phyloP scores from a whole-genome alignment of 805 yeast species.

The Tetrapisispora fleetii region DNA sequence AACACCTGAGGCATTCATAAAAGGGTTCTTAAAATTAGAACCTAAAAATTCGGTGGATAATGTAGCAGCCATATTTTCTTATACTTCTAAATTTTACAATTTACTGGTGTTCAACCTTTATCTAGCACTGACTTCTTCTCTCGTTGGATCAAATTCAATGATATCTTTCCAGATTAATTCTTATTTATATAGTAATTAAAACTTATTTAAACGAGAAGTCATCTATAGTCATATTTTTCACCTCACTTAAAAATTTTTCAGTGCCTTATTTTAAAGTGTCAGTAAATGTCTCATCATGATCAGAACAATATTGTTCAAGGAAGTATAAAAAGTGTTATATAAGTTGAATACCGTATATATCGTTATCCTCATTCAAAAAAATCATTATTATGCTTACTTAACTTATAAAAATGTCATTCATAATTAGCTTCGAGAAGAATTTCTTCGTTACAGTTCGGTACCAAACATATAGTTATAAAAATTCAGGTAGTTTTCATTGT shows the following conservation, averaged over 20 bases:
- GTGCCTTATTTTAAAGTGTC: not conserved
- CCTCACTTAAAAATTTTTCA: not conserved
- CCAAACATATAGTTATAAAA: constrained; percentile 21
- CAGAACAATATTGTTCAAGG: too few relatives aligned
- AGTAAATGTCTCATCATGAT: too few relatives aligned
- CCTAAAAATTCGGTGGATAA: constrained; percentile 16
- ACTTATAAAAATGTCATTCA: too few relatives aligned
- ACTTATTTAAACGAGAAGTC: not conserved
- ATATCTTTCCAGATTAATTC: too few relatives aligned
- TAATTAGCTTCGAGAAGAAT: too few relatives aligned
- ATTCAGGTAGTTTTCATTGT: constrained; percentile 23
- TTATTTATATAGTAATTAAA: too few relatives aligned
- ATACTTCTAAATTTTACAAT: too few relatives aligned
- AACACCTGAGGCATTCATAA: constrained; percentile 28
- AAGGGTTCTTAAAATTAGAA: constrained; percentile 19
- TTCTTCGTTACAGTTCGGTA: constrained; percentile 3
- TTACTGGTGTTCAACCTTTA: too few relatives aligned
- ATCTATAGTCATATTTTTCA: not conserved
- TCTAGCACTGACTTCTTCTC: too few relatives aligned
- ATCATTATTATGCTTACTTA: not conserved
- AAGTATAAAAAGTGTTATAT: too few relatives aligned
- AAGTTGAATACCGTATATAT: too few relatives aligned
- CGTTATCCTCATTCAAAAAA: not conserved
- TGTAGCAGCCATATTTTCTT: not conserved
- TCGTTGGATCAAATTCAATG: too few relatives aligned